These are phyloP conservation scores for Cucumis cinereus DNA, from an alignment of 306 rosid genomes.

Conservation along the genomic window DNA sequence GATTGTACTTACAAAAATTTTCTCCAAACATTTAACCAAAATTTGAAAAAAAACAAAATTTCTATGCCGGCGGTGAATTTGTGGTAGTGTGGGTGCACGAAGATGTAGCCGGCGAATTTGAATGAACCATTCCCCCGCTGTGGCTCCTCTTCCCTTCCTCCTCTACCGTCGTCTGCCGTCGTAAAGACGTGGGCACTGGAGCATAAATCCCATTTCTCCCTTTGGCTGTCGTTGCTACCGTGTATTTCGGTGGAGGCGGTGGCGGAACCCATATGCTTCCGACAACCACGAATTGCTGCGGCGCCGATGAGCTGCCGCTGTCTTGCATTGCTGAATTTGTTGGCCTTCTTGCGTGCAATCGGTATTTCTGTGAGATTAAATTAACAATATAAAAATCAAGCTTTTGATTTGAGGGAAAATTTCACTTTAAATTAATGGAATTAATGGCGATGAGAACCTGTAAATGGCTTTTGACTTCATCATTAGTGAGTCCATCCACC, in stretches of 20 bases:
- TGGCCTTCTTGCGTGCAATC: constrained; percentile 72
- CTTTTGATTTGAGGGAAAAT: not conserved
- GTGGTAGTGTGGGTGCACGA: not conserved
- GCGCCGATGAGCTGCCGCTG: constrained; percentile 31
- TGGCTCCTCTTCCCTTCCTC: not conserved
- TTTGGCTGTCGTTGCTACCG: constrained; percentile 23
- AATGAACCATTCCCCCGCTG: not conserved
- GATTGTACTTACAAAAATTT: not conserved
- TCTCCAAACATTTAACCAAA: not conserved
- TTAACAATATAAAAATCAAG: not conserved
- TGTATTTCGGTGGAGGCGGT: constrained; percentile 21
- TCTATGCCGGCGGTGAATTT: not conserved
- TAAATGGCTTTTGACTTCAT: constrained; percentile 61
- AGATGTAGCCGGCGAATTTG: not conserved
- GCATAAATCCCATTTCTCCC: constrained; percentile 38
- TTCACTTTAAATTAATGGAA: not conserved
- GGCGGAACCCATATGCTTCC: constrained; percentile 78
- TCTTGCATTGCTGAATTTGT: constrained; percentile 36
- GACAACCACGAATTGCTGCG: constrained; percentile 55
- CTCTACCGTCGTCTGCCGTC: not conserved
- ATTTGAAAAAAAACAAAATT: not conserved
- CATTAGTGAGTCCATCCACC: constrained; percentile 62
- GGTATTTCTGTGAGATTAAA: constrained; percentile 58
- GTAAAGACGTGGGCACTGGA: constrained; percentile 46
- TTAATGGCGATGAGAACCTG: constrained; percentile 37